Percentiles rank a stretch among this genome's conserved stretches.
Evolutionary conservation across 805 yeast species (phyloP).

Genomic region (Sugiyamaella boreocaroliniensis): DNA sequence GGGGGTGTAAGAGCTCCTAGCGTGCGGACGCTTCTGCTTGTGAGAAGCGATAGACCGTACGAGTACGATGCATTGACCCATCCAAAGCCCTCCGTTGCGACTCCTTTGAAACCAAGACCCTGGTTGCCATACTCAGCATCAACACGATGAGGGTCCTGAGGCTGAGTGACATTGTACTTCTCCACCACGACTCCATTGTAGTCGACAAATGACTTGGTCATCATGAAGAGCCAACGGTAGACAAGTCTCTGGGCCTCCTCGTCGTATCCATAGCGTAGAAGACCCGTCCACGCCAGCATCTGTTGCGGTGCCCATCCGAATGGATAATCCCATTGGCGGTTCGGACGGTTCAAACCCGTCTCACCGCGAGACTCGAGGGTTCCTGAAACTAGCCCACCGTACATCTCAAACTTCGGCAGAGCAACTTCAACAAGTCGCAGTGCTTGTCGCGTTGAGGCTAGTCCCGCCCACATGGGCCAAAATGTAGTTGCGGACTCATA

Average conservation of each 20-base stretch:
- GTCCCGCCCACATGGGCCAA: conserved; percentile 87
- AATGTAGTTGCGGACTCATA: conserved; percentile 85
- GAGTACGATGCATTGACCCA: conserved; percentile 92
- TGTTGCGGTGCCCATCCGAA: conserved; percentile 99
- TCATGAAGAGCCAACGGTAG: conserved; percentile 83
- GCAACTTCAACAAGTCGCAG: conserved; percentile 48
- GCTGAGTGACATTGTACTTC: conserved; percentile 82
- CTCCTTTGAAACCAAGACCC: conserved; percentile 87
- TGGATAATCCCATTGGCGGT: conserved; percentile 97
- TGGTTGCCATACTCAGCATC: conserved; percentile 97
- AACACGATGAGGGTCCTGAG: conserved; percentile 80
- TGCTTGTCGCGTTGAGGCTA: conserved; percentile 66
- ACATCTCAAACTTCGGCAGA: conserved; percentile 65
- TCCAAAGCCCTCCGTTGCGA: conserved; percentile 93
- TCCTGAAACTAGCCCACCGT: conserved; percentile 87
- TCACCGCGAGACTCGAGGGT: conserved; percentile 68
- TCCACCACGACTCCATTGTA: conserved; percentile 93
- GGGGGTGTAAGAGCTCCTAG: conserved; percentile 78
- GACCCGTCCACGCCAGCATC: conserved; percentile 86
- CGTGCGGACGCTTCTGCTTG: conserved; percentile 62
- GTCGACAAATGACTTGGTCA: conserved; percentile 85
- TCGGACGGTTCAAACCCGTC: conserved; percentile 63
- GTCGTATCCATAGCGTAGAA: conserved; percentile 60
- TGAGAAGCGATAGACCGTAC: conserved; percentile 62
- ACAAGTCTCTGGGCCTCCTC: conserved; percentile 63